Evolutionary conservation across 177 flowering plant species (phyloP), one percentile per base, ranked within the genome.

Genomic region (Vitis hybrid): DNA sequence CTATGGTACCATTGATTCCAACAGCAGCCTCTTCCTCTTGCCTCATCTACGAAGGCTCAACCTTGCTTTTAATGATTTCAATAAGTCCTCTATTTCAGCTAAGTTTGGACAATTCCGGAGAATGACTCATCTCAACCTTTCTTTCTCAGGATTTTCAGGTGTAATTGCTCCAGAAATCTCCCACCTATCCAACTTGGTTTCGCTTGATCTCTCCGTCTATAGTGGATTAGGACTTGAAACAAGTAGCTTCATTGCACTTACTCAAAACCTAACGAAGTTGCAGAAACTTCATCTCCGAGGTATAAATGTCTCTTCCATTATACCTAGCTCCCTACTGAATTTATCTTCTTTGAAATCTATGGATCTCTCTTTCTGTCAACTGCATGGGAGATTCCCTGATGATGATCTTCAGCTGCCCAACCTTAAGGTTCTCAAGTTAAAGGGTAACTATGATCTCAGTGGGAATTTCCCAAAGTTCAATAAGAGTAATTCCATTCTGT

Each of bases 51-150:
- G 35, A 53, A 17, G 12, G 14, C 66, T 70, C 66, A 70, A 70
- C 14, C 66, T 70, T 15, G 59, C 73, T 53, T 17, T 15, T 7
- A 70, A 70, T 18, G 30, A 62, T 18, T 61, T 70, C 18, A 21
- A 52, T n/a, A 5, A n/a, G 21, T 70, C 73, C 17, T 13, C 2
- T 27, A 49, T 69, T 17, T 21, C 78, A 48, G 12, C 70, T 7
- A 17, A 53, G 2, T 8, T 75, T 50, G 63, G 58, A 2, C 20
- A 4, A 11, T 67, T 72, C 4, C 11, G 63, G 2, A 49, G 54
- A 3, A 46, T 77, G 50, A 73, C 49, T 1, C 67, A 63, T 68
- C 80, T 77, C n/a, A 50, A 66, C 54, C 80, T 77, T 12, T 70
- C 76, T 18, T 4, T 0, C 9, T 17, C 73, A 1, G 11, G 2